phyloP scores from a whole-genome alignment of 306 rosid genomes.

The Biancaea sappan region DNA sequence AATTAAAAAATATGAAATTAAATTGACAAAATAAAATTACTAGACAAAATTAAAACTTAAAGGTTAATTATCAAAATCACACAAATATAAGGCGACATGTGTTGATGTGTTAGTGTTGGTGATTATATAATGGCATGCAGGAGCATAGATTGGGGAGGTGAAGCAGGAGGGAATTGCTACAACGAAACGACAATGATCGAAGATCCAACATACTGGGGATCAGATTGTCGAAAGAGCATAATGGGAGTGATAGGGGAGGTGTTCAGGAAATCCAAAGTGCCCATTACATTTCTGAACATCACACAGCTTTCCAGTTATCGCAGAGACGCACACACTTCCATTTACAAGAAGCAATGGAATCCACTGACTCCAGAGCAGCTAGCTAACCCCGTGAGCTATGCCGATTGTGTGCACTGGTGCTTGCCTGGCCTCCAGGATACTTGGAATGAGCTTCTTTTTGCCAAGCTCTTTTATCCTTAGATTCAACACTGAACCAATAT shows the following conservation, averaged over 20 bases:
- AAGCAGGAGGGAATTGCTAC: slow-evolving; percentile 69
- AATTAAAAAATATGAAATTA: too few species aligned
- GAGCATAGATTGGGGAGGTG: slow-evolving; percentile 88
- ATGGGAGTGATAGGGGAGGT: slow-evolving; percentile 91
- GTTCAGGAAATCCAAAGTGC: slow-evolving; percentile 62
- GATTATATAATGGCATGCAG: slow-evolving; percentile 46
- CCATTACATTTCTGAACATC: slow-evolving; percentile 84
- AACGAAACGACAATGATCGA: slow-evolving; percentile 72
- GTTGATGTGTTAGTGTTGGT: too few species aligned
- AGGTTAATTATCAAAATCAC: too few species aligned
- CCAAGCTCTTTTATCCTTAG: slow-evolving; percentile 82
- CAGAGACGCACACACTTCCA: slow-evolving; percentile 90
- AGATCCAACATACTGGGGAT: slow-evolving; percentile 80
- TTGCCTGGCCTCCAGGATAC: slow-evolving; percentile 98
- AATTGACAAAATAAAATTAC: too few species aligned
- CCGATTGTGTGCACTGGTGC: slow-evolving; percentile 98
- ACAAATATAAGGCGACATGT: too few species aligned
- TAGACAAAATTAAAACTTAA: too few species aligned
- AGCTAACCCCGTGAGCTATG: slow-evolving; percentile 86
- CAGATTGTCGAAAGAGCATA: slow-evolving; percentile 71
- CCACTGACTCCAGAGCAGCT: slow-evolving; percentile 76
- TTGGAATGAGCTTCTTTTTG: slow-evolving; percentile 93
- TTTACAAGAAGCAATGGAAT: slow-evolving; percentile 93
- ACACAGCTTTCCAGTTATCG: slow-evolving; percentile 88
- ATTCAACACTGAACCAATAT: too few species aligned